phyloP scores from a whole-genome alignment of 305 asterid genomes.

The Solanum hybrid region DNA sequence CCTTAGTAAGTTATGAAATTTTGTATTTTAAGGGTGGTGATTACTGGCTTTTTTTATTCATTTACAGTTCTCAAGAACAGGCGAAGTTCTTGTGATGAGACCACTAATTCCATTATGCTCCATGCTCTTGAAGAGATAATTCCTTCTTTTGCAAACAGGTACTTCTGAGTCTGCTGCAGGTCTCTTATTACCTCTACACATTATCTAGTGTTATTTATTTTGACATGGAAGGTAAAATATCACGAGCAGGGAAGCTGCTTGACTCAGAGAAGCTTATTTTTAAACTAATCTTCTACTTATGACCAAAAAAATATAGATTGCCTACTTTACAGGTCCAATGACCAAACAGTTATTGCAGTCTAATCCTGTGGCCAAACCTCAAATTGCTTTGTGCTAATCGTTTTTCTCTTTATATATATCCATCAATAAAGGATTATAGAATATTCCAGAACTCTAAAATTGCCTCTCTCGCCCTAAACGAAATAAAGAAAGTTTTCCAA shows the following conservation, averaged over 20 bases:
- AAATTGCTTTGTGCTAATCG: not conserved
- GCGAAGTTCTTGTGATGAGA: not conserved
- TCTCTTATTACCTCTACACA: not conserved
- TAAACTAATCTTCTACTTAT: not conserved
- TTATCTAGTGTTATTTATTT: not conserved
- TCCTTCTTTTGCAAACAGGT: slow-evolving; percentile 14
- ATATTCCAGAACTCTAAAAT: not conserved
- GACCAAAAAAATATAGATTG: not conserved
- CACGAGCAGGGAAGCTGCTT: not conserved
- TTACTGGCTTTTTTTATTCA: not conserved
- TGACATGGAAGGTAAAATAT: not conserved
- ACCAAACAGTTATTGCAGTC: not conserved
- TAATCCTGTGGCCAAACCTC: not conserved
- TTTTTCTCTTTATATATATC: not conserved
- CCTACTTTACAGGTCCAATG: not conserved
- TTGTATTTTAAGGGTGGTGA: not conserved
- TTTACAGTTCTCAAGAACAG: not conserved
- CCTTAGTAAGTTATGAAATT: not conserved
- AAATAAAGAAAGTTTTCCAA: not conserved
- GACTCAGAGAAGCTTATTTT: not conserved
- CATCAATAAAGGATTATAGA: not conserved
- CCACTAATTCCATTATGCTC: not conserved
- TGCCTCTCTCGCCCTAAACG: not conserved
- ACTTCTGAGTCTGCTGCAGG: not conserved
- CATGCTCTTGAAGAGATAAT: slow-evolving; percentile 7